Evolutionary conservation across 2,329 filamentous ascomycete genomes (phyloP), one percentile per base, ranked within the genome.

Genomic region (Didymella lethalis): DNA sequence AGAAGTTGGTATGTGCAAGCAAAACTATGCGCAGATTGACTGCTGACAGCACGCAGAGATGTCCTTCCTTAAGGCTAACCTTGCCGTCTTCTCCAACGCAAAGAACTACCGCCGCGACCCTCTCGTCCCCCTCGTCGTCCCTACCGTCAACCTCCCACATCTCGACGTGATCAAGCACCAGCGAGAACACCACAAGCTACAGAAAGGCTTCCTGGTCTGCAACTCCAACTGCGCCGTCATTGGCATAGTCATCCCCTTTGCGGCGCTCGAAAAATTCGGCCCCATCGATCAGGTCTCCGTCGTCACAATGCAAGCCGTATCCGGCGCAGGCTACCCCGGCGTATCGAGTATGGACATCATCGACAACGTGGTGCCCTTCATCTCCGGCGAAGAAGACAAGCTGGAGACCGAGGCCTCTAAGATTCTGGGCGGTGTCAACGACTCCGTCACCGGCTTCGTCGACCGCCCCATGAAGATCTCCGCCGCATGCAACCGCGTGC

Each of bases 211-310:
- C 82, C 82, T 98, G 36, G 92, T 97, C 61, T 98, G 94, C 85
- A 98, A 98, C 83, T 96, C 92, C 65, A 98, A 98, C 82, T 99
- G 95, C 81, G 94, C 94, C 56, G 94, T 97, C 73, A 97, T 98
- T 71, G 94, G 94, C 47, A 87, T 98, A 58, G 94, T 97, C 61
- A 96, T 97, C 64, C 95, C 95, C 25, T 94, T 97, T 74, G 93
- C 93, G 11, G 94, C 94, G 16, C 86, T 98, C 34, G 86, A 89
- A 51, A 88, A 86, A 69, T 97, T 98, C 72, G 95, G 94, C 44
- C 88, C 89, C n/a, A 83, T 89, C 29, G 83, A 86, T 64, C 80
- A 84, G 70, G 90, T 97, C 67, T 90, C 91, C 62, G 91, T 98
- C 51, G 93, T 97, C 69, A 98, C 95, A 43, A 88, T 97, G 85